phyloP scores from a whole-genome alignment of 108 stramenopile species.

The Nannochloropsis salina region DNA sequence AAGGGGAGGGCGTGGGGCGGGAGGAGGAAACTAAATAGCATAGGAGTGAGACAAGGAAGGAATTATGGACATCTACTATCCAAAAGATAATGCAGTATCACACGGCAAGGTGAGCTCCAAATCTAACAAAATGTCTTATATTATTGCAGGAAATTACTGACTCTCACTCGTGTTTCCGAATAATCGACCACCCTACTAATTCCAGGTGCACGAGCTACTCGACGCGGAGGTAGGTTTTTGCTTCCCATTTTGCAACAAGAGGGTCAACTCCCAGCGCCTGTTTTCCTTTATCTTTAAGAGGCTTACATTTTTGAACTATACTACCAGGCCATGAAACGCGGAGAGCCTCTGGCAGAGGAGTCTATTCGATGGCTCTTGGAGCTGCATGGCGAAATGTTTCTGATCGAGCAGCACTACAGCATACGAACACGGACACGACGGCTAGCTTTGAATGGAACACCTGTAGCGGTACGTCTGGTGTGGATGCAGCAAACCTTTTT shows the following conservation, averaged over 20 bases:
- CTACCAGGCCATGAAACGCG: neutral
- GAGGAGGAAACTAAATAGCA: neutral
- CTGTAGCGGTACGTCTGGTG: slow-evolving; percentile 10
- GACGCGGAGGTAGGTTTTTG: slow-evolving; percentile 2
- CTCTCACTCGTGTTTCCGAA: too few relatives aligned
- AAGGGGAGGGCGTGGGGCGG: neutral
- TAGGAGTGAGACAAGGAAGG: neutral
- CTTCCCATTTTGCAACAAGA: too few relatives aligned
- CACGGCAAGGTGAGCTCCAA: neutral
- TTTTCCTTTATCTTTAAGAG: too few relatives aligned
- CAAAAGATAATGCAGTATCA: neutral
- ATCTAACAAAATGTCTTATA: too few relatives aligned
- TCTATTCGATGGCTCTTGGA: neutral
- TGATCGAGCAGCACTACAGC: slow-evolving; percentile 6
- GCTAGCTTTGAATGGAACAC: neutral
- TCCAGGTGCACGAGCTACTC: slow-evolving; percentile 17
- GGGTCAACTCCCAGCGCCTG: too few relatives aligned
- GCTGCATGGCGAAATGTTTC: slow-evolving; percentile 13
- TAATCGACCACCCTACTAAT: neutral
- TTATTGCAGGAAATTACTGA: too few relatives aligned
- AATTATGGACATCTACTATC: slow-evolving; percentile 15
- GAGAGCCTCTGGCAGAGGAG: slow-evolving; percentile 11
- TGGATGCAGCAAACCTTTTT: neutral
- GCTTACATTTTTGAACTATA: too few relatives aligned
- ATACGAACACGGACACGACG: neutral